A percentile compares a stretch with the other conserved stretches of the same genome.
These are phyloP conservation scores for Malus hybrid DNA, from an alignment of 331 rosid genomes.

Conservation along the genomic window DNA sequence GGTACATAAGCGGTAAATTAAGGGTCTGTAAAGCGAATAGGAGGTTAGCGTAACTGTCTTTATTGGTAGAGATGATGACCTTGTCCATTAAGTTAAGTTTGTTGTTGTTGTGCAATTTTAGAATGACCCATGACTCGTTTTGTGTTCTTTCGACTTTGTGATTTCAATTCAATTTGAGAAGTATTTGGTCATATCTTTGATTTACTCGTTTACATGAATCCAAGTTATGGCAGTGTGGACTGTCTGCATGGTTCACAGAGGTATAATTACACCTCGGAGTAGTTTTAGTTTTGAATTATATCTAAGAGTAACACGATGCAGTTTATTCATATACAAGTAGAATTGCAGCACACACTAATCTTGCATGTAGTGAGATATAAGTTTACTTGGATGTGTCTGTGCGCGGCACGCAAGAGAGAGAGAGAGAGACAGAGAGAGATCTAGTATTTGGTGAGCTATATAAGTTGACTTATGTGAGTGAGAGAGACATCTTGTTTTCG, in stretches of 20 bases:
- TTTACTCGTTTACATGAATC: not conserved
- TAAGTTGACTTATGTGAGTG: too few species aligned
- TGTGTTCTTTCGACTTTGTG: not conserved
- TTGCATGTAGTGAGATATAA: not conserved
- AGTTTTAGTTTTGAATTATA: not conserved
- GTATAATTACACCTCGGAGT: not conserved
- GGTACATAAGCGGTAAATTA: slow-evolving; percentile 31
- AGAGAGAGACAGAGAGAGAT: too few species aligned
- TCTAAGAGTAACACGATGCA: not conserved
- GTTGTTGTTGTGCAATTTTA: slow-evolving; percentile 42
- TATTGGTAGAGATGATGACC: slow-evolving; percentile 38
- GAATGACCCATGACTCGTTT: slow-evolving; percentile 23
- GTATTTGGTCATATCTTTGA: slow-evolving; percentile 7
- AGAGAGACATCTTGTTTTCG: too few species aligned
- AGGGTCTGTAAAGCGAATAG: slow-evolving; percentile 63
- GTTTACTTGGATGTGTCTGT: not conserved
- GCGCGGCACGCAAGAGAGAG: too few species aligned
- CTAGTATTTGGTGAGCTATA: too few species aligned
- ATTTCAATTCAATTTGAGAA: slow-evolving; percentile 14
- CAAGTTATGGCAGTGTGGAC: not conserved
- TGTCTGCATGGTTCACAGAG: not conserved
- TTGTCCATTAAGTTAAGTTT: slow-evolving; percentile 35
- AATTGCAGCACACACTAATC: not conserved
- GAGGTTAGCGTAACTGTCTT: slow-evolving; percentile 47
- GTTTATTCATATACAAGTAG: not conserved